phyloP scores from a whole-genome alignment of 2,329 filamentous ascomycete species.

The Aspergillus melleus region DNA sequence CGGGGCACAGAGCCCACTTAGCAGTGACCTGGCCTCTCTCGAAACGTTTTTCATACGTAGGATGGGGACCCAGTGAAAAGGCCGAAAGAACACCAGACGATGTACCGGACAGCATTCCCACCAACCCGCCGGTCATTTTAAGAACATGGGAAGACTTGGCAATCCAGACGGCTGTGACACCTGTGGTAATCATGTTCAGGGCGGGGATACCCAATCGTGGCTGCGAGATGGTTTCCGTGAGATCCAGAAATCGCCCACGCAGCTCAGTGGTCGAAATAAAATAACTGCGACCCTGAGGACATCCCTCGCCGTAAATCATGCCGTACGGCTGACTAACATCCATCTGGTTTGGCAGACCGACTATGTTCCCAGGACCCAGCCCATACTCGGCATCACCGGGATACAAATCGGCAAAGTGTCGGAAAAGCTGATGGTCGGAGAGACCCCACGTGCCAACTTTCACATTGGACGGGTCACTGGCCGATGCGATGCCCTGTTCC shows the following conservation, averaged over 20 bases:
- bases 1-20: conserved; percentile 86
- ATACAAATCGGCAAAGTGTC: conserved; percentile 76
- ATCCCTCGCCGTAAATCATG: conserved; percentile 80
- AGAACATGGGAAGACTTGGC: conserved; percentile 76
- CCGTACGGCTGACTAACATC: conserved; percentile 86
- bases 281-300: conserved; percentile 77
- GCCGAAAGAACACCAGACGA: conserved; percentile 79
- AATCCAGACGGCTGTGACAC: conserved; percentile 81
- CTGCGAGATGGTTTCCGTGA: conserved; percentile 60
- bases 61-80: conserved; percentile 70
- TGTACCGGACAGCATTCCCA: conserved; percentile 81
- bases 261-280: conserved; percentile 74
- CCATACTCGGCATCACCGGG: conserved; percentile 75
- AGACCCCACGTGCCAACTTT: conserved; percentile 81
- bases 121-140: conserved; percentile 69
- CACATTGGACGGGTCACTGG: conserved; percentile 74
- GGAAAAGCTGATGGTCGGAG: conserved; percentile 70
- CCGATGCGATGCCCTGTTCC: conserved; percentile 74
- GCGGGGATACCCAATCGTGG: conserved; percentile 74
- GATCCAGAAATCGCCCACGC: conserved; percentile 71
- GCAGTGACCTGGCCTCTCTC: conserved; percentile 77
- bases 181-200: conserved; percentile 68
- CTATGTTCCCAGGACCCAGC: conserved; percentile 70
- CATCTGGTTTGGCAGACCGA: conserved; percentile 81
- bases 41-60: conserved; percentile 61